These are phyloP conservation scores for Komagataella phaffii DNA, from an alignment of 805 yeast species.

Conservation along the genomic window DNA sequence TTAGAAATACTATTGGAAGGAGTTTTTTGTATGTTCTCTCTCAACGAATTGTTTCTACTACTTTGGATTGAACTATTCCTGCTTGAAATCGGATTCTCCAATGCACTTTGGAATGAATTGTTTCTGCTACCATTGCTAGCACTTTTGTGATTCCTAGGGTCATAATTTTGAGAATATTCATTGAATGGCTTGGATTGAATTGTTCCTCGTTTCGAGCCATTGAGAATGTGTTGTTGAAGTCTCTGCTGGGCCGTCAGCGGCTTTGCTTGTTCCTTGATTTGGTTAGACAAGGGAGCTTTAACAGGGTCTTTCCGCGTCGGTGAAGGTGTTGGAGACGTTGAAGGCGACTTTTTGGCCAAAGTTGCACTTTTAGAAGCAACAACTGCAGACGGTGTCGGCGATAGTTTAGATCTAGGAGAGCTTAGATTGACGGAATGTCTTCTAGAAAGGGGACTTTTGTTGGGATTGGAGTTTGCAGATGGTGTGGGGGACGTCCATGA, in stretches of 20 bases:
- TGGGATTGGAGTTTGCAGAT: conserved; percentile 3
- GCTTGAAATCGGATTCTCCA: not conserved
- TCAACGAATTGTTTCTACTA: not conserved
- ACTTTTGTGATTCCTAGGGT: not conserved
- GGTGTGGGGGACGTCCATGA: conserved; percentile 2
- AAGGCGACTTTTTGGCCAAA: conserved; percentile 5
- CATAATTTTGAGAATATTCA: not conserved
- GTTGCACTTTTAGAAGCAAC: not conserved
- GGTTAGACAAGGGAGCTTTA: not conserved
- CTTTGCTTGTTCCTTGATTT: not conserved
- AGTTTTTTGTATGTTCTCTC: not conserved
- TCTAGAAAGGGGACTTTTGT: conserved; percentile 1
- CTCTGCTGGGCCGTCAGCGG: conserved; percentile 20
- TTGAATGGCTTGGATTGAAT: not conserved
- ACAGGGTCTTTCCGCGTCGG: not conserved
- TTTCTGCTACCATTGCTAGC: not conserved
- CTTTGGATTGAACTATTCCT: conserved; percentile 1
- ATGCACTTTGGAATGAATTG: not conserved
- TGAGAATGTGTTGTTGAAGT: conserved; percentile 19
- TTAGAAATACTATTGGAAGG: not conserved
- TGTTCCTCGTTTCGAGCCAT: conserved; percentile 3
- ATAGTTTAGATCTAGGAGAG: not conserved
- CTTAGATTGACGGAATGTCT: conserved; percentile 1
- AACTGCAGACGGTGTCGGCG: not conserved
- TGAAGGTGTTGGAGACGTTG: conserved; percentile 8